Evolutionary conservation across 129 eudicot genomes (phyloP).

Genomic region (Helianthus tuberosus): DNA sequence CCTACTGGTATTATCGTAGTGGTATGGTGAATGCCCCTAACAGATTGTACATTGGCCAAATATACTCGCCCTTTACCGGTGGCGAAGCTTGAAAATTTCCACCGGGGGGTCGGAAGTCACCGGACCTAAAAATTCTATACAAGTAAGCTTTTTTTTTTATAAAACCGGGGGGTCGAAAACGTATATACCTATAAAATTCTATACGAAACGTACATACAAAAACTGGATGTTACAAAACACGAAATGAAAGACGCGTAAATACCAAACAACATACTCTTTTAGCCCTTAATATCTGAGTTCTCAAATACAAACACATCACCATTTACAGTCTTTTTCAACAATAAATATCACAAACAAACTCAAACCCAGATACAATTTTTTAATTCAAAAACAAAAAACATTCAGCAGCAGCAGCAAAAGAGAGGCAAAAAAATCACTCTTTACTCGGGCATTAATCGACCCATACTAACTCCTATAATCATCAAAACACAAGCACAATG

Average conservation of each 20-base stretch:
- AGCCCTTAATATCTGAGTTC: constrained; percentile 29
- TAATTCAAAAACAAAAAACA: background rate
- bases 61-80: too few species aligned
- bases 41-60: too few species aligned
- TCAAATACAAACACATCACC: constrained; percentile 34
- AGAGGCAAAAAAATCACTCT: constrained; percentile 61
- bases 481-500: constrained; percentile 20
- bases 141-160: too few species aligned
- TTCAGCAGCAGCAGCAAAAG: constrained; percentile 33
- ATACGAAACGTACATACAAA: too few species aligned
- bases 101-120: too few species aligned
- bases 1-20: too few species aligned
- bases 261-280: constrained; percentile 30
- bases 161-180: too few species aligned
- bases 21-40: too few species aligned
- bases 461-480: constrained; percentile 37
- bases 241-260: background rate
- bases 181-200: too few species aligned
- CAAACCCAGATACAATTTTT: constrained; percentile 23
- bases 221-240: background rate
- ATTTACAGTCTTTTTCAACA: constrained; percentile 35
- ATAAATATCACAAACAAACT: constrained; percentile 33
- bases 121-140: too few species aligned
- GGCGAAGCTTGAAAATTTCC: too few species aligned
- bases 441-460: constrained; percentile 41